phyloP scores from a whole-genome alignment of 1,284 basidiomycete species.

The Leccinum huronense region DNA sequence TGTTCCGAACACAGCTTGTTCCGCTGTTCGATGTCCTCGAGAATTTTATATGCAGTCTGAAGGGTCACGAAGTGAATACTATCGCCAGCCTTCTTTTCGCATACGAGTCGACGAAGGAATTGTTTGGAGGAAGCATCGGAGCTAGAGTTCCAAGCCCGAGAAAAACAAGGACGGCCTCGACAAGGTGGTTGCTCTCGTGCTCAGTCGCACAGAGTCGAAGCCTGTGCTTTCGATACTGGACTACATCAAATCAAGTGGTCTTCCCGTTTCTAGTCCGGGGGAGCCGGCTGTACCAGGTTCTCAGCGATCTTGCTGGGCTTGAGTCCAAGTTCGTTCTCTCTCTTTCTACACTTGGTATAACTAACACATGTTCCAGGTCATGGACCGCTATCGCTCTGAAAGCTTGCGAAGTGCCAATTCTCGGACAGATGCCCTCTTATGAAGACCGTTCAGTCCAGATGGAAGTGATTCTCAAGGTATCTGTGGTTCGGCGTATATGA shows the following conservation, averaged over 20 bases:
- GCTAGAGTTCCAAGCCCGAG: slow-evolving; percentile 88
- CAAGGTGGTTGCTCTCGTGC: slow-evolving; percentile 82
- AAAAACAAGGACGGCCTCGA: slow-evolving; percentile 90
- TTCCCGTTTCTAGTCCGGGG: slow-evolving; percentile 74
- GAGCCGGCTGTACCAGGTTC: slow-evolving; percentile 50
- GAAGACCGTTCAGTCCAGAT: slow-evolving; percentile 94
- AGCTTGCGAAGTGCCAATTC: slow-evolving; percentile 95
- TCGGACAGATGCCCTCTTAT: slow-evolving; percentile 95
- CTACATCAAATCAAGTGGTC: slow-evolving; percentile 75
- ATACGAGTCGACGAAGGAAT: slow-evolving; percentile 84
- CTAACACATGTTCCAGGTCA: slow-evolving; percentile 48
- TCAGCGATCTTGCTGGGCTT: slow-evolving; percentile 60
- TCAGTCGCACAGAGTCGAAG: slow-evolving; percentile 94
- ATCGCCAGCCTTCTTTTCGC: slow-evolving; percentile 71
- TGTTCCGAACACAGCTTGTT: slow-evolving; percentile 72
- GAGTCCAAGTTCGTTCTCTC: slow-evolving; percentile 74
- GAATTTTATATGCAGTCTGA: slow-evolving; percentile 80
- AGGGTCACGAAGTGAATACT: slow-evolving; percentile 81
- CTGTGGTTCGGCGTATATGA: slow-evolving; percentile 90
- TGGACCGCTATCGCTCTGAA: slow-evolving; percentile 90
- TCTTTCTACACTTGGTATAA: background rate
- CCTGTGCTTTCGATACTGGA: slow-evolving; percentile 86
- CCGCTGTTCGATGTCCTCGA: slow-evolving; percentile 80
- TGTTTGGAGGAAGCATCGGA: slow-evolving; percentile 93
- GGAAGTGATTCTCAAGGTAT: slow-evolving; percentile 88